These are phyloP conservation scores for Aschersonia sp. DNA, from an alignment of 2,329 filamentous ascomycete species.

Conservation along the genomic window DNA sequence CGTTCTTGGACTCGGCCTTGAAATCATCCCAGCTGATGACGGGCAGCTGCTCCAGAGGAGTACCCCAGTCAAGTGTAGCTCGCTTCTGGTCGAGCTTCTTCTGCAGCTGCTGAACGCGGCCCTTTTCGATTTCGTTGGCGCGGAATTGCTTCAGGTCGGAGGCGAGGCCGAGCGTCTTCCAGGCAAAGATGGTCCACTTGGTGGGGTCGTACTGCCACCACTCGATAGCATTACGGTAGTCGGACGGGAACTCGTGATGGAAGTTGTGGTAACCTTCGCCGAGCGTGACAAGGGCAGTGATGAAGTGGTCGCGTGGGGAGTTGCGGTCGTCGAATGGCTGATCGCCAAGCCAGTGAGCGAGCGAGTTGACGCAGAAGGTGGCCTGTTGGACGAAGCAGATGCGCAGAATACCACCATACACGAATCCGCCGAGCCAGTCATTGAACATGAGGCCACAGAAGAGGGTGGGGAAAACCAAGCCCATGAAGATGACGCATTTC, in stretches of 20 bases:
- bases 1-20: conserved; percentile 59
- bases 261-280: conserved; percentile 92
- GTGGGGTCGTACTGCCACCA: conserved; percentile 89
- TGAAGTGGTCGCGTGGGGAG: conserved; percentile 75
- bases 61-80: conserved; percentile 69
- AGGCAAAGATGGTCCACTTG: conserved; percentile 76
- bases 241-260: conserved; percentile 86
- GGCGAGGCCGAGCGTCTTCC: conserved; percentile 73
- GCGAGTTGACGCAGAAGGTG: conserved; percentile 84
- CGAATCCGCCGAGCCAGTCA: conserved; percentile 68
- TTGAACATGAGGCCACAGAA: conserved; percentile 68
- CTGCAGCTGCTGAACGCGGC: conserved; percentile 73
- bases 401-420: conserved; percentile 74
- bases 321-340: conserved; percentile 90
- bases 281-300: conserved; percentile 73
- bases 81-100: conserved; percentile 90
- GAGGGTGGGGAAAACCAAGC: conserved; percentile 57
- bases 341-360: conserved; percentile 83
- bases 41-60: conserved; percentile 70
- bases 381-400: conserved; percentile 87
- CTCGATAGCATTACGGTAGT: conserved; percentile 83
- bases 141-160: conserved; percentile 86
- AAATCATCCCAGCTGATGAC: conserved; percentile 82
- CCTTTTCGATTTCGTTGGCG: conserved; percentile 84
- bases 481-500: conserved; percentile 66